Conservation (phyloP, 768 basidiomycete genomes). For the Phlegmacium glaucopus region DNA sequence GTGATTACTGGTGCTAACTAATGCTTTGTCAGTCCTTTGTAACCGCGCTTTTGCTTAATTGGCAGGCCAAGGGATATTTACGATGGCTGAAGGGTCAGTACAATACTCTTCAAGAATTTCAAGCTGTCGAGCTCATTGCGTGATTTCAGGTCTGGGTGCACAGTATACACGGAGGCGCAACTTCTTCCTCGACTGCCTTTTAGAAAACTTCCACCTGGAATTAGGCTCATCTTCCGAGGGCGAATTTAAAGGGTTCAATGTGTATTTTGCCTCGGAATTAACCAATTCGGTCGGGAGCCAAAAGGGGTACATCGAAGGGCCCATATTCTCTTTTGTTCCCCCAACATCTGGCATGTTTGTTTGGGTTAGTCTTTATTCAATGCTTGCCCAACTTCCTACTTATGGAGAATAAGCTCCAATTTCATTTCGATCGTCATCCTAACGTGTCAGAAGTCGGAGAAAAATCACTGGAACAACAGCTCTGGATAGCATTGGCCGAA, state of each 20-base stretch:
- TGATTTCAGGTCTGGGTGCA: constrained; percentile 39
- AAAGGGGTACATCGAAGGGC: constrained; percentile 10
- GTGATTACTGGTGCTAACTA: not conserved
- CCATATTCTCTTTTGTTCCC: constrained; percentile 65
- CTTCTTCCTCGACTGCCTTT: constrained; percentile 60
- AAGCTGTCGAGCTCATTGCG: not conserved
- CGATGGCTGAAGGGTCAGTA: constrained; percentile 69
- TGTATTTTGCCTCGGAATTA: constrained; percentile 45
- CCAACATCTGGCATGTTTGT: constrained; percentile 85
- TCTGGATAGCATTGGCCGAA: constrained; percentile 60
- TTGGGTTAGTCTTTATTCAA: constrained; percentile 42
- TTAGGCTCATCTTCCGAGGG: constrained; percentile 24
- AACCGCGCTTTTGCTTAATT: constrained; percentile 55
- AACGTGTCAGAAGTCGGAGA: constrained; percentile 32
- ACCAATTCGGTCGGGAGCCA: constrained; percentile 13
- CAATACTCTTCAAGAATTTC: not conserved
- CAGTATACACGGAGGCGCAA: constrained; percentile 61
- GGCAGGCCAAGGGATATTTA: constrained; percentile 70
- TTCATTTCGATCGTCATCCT: constrained; percentile 61
- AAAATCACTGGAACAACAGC: constrained; percentile 48
- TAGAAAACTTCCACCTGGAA: constrained; percentile 59
- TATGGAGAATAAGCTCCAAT: constrained; percentile 40
- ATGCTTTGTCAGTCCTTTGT: constrained; percentile 39
- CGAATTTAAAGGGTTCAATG: constrained; percentile 33
- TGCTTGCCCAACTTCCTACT: not conserved